These are phyloP conservation scores for Elaeagnus macrophylla DNA, from an alignment of 306 rosid genomes.

Conservation along the genomic window DNA sequence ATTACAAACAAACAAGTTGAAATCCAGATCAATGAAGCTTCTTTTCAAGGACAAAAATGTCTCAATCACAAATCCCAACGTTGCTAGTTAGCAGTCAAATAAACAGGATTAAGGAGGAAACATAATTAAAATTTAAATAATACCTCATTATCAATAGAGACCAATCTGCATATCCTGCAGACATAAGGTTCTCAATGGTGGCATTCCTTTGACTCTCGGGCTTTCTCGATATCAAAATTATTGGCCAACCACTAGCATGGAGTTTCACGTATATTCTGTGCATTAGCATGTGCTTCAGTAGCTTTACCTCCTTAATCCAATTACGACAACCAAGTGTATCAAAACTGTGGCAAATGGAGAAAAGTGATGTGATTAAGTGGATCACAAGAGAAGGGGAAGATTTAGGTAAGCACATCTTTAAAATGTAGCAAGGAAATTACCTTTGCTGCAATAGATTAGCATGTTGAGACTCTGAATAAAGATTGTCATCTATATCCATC, in stretches of 20 bases:
- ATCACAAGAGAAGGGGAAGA: background rate
- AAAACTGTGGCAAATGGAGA: conserved; percentile 25
- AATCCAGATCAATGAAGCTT: too few relatives aligned
- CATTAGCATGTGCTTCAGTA: conserved; percentile 37
- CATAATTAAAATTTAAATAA: conserved; percentile 4
- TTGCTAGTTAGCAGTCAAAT: too few relatives aligned
- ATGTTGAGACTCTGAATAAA: conserved; percentile 20
- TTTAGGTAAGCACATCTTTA: background rate
- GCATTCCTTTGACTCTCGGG: conserved; percentile 31
- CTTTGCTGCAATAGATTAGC: conserved; percentile 19
- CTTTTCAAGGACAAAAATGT: background rate
- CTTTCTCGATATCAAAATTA: conserved; percentile 55
- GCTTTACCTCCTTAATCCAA: conserved; percentile 35
- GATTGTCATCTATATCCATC: conserved; percentile 65
- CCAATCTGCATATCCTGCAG: conserved; percentile 56
- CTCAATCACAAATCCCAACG: background rate
- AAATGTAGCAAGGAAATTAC: conserved; percentile 22
- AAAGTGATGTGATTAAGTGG: too few relatives aligned
- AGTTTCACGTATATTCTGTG: conserved; percentile 43
- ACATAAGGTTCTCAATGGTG: conserved; percentile 39
- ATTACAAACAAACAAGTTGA: too few relatives aligned
- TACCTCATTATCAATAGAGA: conserved; percentile 74
- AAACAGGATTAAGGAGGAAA: conserved; percentile 2
- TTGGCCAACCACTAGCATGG: conserved; percentile 57
- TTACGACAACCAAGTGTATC: conserved; percentile 27